phyloP scores from a whole-genome alignment of 352 stramenopile species.

The Pythium sp. region DNA sequence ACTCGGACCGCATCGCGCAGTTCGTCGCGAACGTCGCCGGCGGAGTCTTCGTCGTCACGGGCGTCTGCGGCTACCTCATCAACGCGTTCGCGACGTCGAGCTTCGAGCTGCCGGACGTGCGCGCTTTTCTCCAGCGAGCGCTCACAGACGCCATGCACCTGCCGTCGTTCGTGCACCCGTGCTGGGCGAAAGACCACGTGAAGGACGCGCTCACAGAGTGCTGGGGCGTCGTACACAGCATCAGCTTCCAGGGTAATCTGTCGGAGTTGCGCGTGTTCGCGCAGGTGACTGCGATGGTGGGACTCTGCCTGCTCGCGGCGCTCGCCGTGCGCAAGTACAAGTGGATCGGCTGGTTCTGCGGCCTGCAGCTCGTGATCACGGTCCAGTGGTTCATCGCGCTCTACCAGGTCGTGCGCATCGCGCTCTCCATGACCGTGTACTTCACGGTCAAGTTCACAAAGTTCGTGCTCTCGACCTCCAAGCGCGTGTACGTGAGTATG shows the following conservation, averaged over 20 bases:
- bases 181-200: slow-evolving; percentile 19
- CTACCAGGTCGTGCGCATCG: slow-evolving; percentile 63
- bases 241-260: slow-evolving; percentile 29
- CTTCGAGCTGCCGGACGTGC: slow-evolving; percentile 28
- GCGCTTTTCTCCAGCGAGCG: slow-evolving; percentile 14
- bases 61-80: slow-evolving; percentile 35
- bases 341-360: slow-evolving; percentile 57
- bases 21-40: slow-evolving; percentile 65
- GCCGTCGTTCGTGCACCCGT: slow-evolving; percentile 21
- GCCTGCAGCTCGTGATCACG: slow-evolving; percentile 54
- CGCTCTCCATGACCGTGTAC: slow-evolving; percentile 51
- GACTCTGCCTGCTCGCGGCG: slow-evolving; percentile 13
- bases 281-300: slow-evolving; percentile 26
- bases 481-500: slow-evolving; percentile 28
- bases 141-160: background rate
- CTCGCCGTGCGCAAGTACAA: slow-evolving; percentile 56
- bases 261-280: slow-evolving; percentile 38
- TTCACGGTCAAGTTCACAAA: slow-evolving; percentile 51
- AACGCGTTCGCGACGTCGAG: slow-evolving; percentile 27
- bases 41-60: slow-evolving; percentile 42
- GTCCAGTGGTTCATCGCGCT: slow-evolving; percentile 63
- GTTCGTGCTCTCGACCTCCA: slow-evolving; percentile 25
- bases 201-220: slow-evolving; percentile 34
- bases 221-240: slow-evolving; percentile 24
- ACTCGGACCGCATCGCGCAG: slow-evolving; percentile 53